Conservation (phyloP, 2,329 filamentous ascomycete genomes). For the Talaromyces sp. region DNA sequence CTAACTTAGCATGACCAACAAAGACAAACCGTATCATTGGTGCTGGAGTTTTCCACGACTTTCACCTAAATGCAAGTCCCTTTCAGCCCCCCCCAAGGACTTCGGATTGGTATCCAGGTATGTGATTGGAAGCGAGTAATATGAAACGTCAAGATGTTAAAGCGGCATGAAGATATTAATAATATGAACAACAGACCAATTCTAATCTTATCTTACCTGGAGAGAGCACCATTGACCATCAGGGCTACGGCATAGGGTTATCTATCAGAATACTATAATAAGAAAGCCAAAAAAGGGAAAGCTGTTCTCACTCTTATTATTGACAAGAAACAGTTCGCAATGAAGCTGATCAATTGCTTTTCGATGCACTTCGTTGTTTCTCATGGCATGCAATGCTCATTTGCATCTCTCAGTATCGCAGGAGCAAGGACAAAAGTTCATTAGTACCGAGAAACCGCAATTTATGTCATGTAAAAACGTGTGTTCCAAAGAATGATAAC, state of each 20-base stretch:
- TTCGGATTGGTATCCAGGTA: too few species aligned
- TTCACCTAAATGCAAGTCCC: too few species aligned
- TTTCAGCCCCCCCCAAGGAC: too few species aligned
- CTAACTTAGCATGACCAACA: not conserved
- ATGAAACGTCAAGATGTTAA: not conserved
- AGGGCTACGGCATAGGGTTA: not conserved
- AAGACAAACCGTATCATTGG: not conserved
- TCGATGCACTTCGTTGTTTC: not conserved
- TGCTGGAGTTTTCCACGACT: too few species aligned
- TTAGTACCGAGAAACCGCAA: not conserved
- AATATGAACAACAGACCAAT: not conserved
- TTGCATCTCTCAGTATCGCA: not conserved
- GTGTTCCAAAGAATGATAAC: not conserved
- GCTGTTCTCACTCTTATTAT: not conserved
- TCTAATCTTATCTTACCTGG: not conserved
- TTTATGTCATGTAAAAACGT: not conserved
- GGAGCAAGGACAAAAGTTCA: not conserved
- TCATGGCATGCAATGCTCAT: not conserved
- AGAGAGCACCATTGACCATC: too few species aligned
- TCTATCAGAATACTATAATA: not conserved
- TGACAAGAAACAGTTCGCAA: not conserved
- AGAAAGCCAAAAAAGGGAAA: not conserved
- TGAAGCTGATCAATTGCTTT: not conserved
- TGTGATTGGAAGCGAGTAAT: too few species aligned
- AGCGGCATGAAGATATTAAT: not conserved